Evolutionary conservation across 306 rosid species (phyloP).

Genomic region (Pterocarpus macrocarpus): DNA sequence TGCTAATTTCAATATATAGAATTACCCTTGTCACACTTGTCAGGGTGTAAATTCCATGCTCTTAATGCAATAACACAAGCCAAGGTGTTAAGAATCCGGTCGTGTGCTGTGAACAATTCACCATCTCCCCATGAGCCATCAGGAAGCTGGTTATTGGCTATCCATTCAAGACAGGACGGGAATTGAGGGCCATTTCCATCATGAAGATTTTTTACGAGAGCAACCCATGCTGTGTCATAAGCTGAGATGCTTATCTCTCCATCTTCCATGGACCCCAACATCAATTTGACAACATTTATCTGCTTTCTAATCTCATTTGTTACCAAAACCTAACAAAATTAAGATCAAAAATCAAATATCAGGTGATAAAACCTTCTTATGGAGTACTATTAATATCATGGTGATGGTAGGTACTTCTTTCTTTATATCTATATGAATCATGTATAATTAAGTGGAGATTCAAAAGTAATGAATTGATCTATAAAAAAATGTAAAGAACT

Average conservation of each 20-base stretch:
- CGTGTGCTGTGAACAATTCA: conserved; percentile 63
- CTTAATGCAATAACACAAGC: conserved; percentile 74
- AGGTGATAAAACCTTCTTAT: neutral
- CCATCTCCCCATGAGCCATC: conserved; percentile 88
- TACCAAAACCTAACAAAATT: conserved; percentile 29
- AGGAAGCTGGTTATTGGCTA: conserved; percentile 68
- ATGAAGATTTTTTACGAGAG: conserved; percentile 52
- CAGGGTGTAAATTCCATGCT: conserved; percentile 68
- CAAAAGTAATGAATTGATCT: too few relatives aligned
- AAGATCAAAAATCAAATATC: neutral
- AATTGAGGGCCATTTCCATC: conserved; percentile 62
- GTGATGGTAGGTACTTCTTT: too few relatives aligned
- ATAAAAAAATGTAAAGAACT: too few relatives aligned
- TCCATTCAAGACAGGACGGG: conserved; percentile 77
- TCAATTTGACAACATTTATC: conserved; percentile 49
- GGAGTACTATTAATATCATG: too few relatives aligned
- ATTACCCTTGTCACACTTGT: conserved; percentile 65
- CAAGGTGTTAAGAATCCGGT: conserved; percentile 78
- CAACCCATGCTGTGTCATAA: conserved; percentile 94
- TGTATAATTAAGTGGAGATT: too few relatives aligned
- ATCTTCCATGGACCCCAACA: conserved; percentile 67
- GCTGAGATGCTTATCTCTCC: conserved; percentile 88
- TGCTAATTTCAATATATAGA: neutral
- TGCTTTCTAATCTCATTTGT: conserved; percentile 53
- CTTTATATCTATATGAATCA: too few relatives aligned